Percentiles rank a stretch among this genome's conserved stretches.
phyloP scores from a whole-genome alignment of 495 filamentous ascomycete genomes.

The Penicillium robsamsonii region DNA sequence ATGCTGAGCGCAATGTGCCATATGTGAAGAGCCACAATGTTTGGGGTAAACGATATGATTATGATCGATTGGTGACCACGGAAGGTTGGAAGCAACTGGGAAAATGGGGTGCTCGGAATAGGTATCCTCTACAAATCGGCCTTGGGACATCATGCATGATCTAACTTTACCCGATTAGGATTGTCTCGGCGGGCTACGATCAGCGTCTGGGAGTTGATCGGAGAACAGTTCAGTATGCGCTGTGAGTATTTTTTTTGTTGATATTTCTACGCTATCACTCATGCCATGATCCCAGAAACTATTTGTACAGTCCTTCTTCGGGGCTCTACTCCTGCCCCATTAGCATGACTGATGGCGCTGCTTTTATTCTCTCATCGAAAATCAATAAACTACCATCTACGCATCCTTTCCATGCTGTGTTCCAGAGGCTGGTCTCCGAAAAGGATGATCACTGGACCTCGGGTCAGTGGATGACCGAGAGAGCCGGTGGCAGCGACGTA shows the following conservation, averaged over 20 bases:
- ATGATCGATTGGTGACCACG: constrained; percentile 40
- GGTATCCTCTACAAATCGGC: constrained; percentile 9
- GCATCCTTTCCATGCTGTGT: constrained; percentile 53
- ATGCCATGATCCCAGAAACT: constrained; percentile 57
- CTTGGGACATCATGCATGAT: not conserved
- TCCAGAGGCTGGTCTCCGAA: constrained; percentile 51
- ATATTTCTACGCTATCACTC: not conserved
- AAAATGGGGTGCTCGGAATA: constrained; percentile 35
- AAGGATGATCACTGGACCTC: constrained; percentile 66
- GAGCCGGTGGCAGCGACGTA: constrained; percentile 72
- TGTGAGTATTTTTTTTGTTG: constrained; percentile 16
- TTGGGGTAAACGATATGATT: constrained; percentile 38
- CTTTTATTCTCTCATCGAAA: constrained; percentile 56
- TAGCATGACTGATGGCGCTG: constrained; percentile 70
- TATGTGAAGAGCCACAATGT: constrained; percentile 41
- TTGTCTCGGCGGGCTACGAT: constrained; percentile 44
- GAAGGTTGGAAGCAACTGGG: constrained; percentile 45
- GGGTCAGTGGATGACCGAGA: constrained; percentile 86
- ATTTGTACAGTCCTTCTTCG: constrained; percentile 62
- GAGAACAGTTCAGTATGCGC: constrained; percentile 41
- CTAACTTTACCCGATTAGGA: constrained; percentile 17
- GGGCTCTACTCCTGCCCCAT: constrained; percentile 64
- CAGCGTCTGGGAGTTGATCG: constrained; percentile 25
- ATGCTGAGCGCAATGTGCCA: constrained; percentile 38
- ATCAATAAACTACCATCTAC: constrained; percentile 30